Conservation (phyloP, 371 early-diverging fungal species). For the Saksenaea vasiformis region DNA sequence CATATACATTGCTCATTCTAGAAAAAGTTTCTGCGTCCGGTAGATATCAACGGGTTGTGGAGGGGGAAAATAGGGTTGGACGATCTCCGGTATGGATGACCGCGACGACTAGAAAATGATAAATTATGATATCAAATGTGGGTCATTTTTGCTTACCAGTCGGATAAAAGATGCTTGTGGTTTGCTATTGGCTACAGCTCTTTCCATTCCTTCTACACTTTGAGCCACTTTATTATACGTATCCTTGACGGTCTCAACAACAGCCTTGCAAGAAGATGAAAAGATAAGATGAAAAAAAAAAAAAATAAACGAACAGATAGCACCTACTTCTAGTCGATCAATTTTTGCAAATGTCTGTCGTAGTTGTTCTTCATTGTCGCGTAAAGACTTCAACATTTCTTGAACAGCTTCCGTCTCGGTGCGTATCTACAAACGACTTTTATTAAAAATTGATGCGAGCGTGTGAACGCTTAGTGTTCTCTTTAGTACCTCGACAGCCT, state of each 20-base stretch:
- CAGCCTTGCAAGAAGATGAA: constrained; percentile 6
- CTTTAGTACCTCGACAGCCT: constrained; percentile 20
- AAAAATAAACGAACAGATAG: background rate
- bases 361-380: constrained; percentile 21
- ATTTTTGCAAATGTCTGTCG: constrained; percentile 33
- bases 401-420: constrained; percentile 16
- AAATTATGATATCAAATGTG: background rate
- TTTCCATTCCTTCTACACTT: constrained; percentile 43
- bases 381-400: constrained; percentile 13
- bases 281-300: background rate
- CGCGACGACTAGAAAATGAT: background rate
- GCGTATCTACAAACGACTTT: constrained; percentile 20
- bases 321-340: constrained; percentile 40
- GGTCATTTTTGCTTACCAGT: constrained; percentile 16
- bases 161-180: constrained; percentile 21
- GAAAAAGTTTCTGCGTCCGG: constrained; percentile 26
- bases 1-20: background rate
- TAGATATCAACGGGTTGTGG: constrained; percentile 44
- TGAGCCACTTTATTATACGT: constrained; percentile 40
- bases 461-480: no score
- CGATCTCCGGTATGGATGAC: background rate
- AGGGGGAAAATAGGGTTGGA: constrained; percentile 54
- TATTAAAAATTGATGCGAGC: no score
- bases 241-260: constrained; percentile 32
- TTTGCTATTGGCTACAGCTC: constrained; percentile 27